Conservation (phyloP, 345 rosid genomes). For the Populus davidiana region DNA sequence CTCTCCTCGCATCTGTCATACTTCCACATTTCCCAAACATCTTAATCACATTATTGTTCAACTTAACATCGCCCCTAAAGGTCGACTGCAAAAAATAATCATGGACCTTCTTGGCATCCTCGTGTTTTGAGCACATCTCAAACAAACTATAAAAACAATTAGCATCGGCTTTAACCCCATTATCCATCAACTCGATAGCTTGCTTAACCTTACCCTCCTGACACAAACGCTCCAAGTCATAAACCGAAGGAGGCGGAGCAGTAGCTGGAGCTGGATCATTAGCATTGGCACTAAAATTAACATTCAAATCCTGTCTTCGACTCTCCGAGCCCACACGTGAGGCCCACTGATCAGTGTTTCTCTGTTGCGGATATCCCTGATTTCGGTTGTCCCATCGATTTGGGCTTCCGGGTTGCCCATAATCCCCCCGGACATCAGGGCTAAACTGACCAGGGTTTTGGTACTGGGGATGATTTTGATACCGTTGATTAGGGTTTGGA, state of each 20-base stretch:
- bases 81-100: slow-evolving; percentile 62
- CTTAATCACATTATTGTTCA: slow-evolving; percentile 54
- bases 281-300: slow-evolving; percentile 9
- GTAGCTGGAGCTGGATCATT: background rate
- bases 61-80: slow-evolving; percentile 48
- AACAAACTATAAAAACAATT: slow-evolving; percentile 49
- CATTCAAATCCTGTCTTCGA: background rate
- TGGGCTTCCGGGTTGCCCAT: slow-evolving; percentile 31
- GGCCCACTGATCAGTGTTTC: slow-evolving; percentile 27
- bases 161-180: slow-evolving; percentile 55
- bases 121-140: slow-evolving; percentile 48
- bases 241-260: slow-evolving; percentile 24
- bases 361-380: slow-evolving; percentile 28
- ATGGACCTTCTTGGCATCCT: slow-evolving; percentile 69
- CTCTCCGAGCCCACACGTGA: background rate
- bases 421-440: slow-evolving; percentile 12
- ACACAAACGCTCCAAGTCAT: slow-evolving; percentile 45
- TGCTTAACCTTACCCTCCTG: slow-evolving; percentile 54
- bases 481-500: background rate
- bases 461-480: background rate
- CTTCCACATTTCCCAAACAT: slow-evolving; percentile 61
- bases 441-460: slow-evolving; percentile 15
- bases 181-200: slow-evolving; percentile 59
- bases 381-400: slow-evolving; percentile 40
- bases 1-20: slow-evolving; percentile 65